Evolutionary conservation across 2,329 filamentous ascomycete species (phyloP).

Genomic region (Waltergamsia citrina): DNA sequence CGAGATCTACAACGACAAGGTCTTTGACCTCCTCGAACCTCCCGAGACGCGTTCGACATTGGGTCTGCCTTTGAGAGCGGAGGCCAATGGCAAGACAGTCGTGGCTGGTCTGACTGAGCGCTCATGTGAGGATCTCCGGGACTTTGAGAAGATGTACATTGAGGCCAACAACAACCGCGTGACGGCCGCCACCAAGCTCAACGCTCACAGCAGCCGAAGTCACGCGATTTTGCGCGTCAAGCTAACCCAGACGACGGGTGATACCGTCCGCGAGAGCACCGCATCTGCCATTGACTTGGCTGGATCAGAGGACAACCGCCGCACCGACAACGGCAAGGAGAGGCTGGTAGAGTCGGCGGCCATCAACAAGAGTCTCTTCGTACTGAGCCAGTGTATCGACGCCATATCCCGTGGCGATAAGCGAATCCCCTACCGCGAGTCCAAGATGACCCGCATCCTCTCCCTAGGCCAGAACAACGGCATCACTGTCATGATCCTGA

Average conservation of each 20-base stretch:
- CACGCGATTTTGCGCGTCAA: slow-evolving; percentile 90
- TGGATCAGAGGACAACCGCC: slow-evolving; percentile 88
- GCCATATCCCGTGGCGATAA: slow-evolving; percentile 70
- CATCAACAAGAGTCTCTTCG: slow-evolving; percentile 96
- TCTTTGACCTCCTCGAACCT: slow-evolving; percentile 81
- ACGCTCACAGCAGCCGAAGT: slow-evolving; percentile 81
- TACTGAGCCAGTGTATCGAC: slow-evolving; percentile 89
- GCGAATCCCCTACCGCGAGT: slow-evolving; percentile 86
- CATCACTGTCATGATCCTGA: slow-evolving; percentile 92
- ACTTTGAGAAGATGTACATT: slow-evolving; percentile 85
- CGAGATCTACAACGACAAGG: slow-evolving; percentile 95
- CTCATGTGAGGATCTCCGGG: slow-evolving; percentile 73
- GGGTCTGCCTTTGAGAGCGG: slow-evolving; percentile 73
- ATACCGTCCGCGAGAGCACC: slow-evolving; percentile 65
- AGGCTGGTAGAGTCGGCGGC: slow-evolving; percentile 88
- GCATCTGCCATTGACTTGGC: slow-evolving; percentile 92
- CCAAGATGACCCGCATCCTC: slow-evolving; percentile 93
- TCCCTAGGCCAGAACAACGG: slow-evolving; percentile 92
- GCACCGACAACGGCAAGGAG: slow-evolving; percentile 90
- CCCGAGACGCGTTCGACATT: slow-evolving; percentile 77
- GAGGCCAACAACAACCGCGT: slow-evolving; percentile 86
- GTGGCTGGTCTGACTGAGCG: slow-evolving; percentile 81
- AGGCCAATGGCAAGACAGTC: slow-evolving; percentile 78
- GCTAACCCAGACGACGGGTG: slow-evolving; percentile 64
- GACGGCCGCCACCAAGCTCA: slow-evolving; percentile 84